phyloP scores from a whole-genome alignment of 768 basidiomycete genomes.

The Tylopilus plumbeoviolaceoides region DNA sequence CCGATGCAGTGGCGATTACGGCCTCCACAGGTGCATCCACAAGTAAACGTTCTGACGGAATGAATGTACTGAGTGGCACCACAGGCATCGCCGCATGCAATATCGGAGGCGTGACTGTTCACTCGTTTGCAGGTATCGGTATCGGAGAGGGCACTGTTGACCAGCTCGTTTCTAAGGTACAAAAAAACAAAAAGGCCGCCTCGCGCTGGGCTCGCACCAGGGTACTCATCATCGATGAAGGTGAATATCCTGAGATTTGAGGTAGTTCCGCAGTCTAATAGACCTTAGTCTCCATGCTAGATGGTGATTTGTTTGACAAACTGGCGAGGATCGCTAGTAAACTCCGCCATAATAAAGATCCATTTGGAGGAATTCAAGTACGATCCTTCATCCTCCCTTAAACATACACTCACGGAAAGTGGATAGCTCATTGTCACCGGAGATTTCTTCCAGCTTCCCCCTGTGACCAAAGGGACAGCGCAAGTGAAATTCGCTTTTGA shows the following conservation, averaged over 20 bases:
- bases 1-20: slow-evolving; percentile 85
- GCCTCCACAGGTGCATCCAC: slow-evolving; percentile 76
- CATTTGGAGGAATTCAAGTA: slow-evolving; percentile 95
- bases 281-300: slow-evolving; percentile 89
- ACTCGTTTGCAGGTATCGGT: slow-evolving; percentile 95
- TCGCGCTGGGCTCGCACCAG: slow-evolving; percentile 80
- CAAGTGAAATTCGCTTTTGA: slow-evolving; percentile 89
- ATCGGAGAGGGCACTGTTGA: slow-evolving; percentile 66
- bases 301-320: slow-evolving; percentile 91
- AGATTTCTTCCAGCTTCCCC: slow-evolving; percentile 98
- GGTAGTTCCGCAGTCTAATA: background rate
- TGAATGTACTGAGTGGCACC: background rate
- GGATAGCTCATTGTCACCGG: slow-evolving; percentile 84
- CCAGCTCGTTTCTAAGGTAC: slow-evolving; percentile 59
- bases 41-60: background rate
- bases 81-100: slow-evolving; percentile 94
- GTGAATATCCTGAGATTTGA: slow-evolving; percentile 31
- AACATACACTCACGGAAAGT: background rate
- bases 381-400: background rate
- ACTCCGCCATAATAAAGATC: slow-evolving; percentile 56
- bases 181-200: slow-evolving; percentile 79
- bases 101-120: slow-evolving; percentile 92
- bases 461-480: slow-evolving; percentile 63
- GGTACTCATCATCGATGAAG: slow-evolving; percentile 82
- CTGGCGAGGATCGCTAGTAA: slow-evolving; percentile 64